These are phyloP conservation scores for Monascus ruber DNA, from an alignment of 2,329 filamentous ascomycete species.

Conservation along the genomic window DNA sequence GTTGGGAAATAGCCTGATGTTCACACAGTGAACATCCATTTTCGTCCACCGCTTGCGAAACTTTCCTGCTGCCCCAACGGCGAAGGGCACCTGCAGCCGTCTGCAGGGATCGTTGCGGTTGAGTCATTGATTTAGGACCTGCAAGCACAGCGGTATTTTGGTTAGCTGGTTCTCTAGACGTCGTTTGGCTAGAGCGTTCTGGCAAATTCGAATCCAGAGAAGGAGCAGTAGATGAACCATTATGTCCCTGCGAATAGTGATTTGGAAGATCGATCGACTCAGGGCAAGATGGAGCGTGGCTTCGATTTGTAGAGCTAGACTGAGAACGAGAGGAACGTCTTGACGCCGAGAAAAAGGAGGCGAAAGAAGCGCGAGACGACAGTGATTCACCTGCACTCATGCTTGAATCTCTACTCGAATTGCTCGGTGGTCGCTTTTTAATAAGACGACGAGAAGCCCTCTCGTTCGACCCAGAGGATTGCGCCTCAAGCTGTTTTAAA, in stretches of 20 bases:
- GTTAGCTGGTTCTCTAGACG: constrained; percentile 18
- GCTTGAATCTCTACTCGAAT: constrained; percentile 20
- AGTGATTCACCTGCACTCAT: constrained; percentile 15
- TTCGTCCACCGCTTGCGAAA: too few relatives aligned
- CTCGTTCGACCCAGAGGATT: constrained; percentile 6
- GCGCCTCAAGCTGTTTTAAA: constrained; percentile 12
- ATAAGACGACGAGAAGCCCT: constrained; percentile 19
- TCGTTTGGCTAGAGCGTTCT: constrained; percentile 17
- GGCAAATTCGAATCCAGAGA: constrained; percentile 15
- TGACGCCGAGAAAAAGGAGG: constrained; percentile 17
- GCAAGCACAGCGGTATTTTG: constrained; percentile 4
- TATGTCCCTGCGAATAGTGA: constrained; percentile 1
- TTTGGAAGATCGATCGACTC: constrained; percentile 1
- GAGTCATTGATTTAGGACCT: too few relatives aligned
- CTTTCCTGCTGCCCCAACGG: too few relatives aligned
- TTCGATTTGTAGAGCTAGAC: constrained; percentile 14
- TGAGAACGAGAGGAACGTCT: constrained; percentile 17
- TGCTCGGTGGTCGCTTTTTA: constrained; percentile 23
- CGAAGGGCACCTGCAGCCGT: too few relatives aligned
- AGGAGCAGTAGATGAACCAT: constrained; percentile 4
- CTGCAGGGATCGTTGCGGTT: too few relatives aligned
- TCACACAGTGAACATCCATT: too few relatives aligned
- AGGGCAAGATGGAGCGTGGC: constrained; percentile 1
- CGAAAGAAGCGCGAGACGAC: constrained; percentile 12
- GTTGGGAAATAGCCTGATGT: too few relatives aligned